A percentile compares a stretch with the other conserved stretches of the same genome.
These are phyloP conservation scores for Coemansia sp. DNA, from an alignment of 192 early-diverging fungal species.

Conservation along the genomic window DNA sequence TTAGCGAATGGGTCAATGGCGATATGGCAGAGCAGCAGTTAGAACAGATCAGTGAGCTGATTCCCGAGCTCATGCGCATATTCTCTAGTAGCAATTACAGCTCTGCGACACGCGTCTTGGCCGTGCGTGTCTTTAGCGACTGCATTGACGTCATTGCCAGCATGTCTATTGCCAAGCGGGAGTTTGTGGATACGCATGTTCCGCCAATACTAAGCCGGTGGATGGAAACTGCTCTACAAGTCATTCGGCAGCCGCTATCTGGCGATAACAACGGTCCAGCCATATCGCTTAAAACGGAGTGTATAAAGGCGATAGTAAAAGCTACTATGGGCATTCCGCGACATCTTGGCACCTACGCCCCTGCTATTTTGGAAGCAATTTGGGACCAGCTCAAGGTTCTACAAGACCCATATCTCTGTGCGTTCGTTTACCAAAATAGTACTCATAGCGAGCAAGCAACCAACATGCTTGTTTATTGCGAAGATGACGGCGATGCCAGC, in stretches of 20 bases:
- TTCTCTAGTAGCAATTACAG: slow-evolving; percentile 49
- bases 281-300: slow-evolving; percentile 47
- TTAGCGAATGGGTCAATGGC: slow-evolving; percentile 75
- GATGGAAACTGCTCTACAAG: slow-evolving; percentile 65
- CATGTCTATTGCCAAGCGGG: slow-evolving; percentile 73
- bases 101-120: slow-evolving; percentile 62
- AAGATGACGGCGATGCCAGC: slow-evolving; percentile 33
- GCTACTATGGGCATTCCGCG: slow-evolving; percentile 25
- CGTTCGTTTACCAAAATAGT: slow-evolving; percentile 47
- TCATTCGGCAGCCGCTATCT: slow-evolving; percentile 58
- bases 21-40: slow-evolving; percentile 88
- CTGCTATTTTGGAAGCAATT: slow-evolving; percentile 28
- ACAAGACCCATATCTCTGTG: slow-evolving; percentile 35
- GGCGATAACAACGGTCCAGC: slow-evolving; percentile 20
- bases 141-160: slow-evolving; percentile 82
- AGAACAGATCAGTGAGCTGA: slow-evolving; percentile 73
- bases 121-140: slow-evolving; percentile 78
- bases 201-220: slow-evolving; percentile 76
- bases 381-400: slow-evolving; percentile 42
- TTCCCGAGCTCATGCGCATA: slow-evolving; percentile 84
- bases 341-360: slow-evolving; percentile 26
- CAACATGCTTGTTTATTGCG: slow-evolving; percentile 27
- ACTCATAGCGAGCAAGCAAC: slow-evolving; percentile 39
- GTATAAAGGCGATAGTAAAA: slow-evolving; percentile 37
- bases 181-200: slow-evolving; percentile 66